Evolutionary conservation across 345 rosid species (phyloP).

Genomic region (Brassica nigra): DNA sequence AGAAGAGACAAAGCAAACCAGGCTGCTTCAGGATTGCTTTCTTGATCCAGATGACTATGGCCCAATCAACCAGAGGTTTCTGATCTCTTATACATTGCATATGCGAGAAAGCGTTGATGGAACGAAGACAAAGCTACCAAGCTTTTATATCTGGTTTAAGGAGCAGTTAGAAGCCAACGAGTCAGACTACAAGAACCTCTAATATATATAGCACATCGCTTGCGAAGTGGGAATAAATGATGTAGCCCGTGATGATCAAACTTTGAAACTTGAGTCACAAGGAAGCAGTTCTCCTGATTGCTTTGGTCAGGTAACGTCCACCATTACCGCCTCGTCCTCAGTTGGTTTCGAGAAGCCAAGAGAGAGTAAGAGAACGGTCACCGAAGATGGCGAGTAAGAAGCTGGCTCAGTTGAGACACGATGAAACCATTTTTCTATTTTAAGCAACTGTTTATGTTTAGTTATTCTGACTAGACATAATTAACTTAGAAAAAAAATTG

Average conservation of each 20-base stretch:
- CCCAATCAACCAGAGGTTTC: too few species aligned
- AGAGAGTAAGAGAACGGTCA: constrained; percentile 20
- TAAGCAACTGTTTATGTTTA: too few species aligned
- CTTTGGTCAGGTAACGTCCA: constrained; percentile 13
- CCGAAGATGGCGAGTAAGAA: constrained; percentile 8
- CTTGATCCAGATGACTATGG: too few species aligned
- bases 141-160: constrained; percentile 7
- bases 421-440: too few species aligned
- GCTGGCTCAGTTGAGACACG: too few species aligned
- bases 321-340: constrained; percentile 24
- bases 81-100: too few species aligned
- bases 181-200: neutral
- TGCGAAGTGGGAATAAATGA: constrained; percentile 14
- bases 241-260: neutral
- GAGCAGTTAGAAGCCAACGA: constrained; percentile 9
- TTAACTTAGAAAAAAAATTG: too few species aligned
- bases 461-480: too few species aligned
- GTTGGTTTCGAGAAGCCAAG: constrained; percentile 24
- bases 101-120: neutral
- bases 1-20: too few species aligned
- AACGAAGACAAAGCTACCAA: constrained; percentile 20
- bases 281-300: neutral
- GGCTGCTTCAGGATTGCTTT: too few species aligned
- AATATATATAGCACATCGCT: neutral
- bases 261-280: neutral